A percentile compares a stretch with the other conserved stretches of the same genome.
Conservation (phyloP, 768 basidiomycete species). For the Boletus vinaceobasis region DNA sequence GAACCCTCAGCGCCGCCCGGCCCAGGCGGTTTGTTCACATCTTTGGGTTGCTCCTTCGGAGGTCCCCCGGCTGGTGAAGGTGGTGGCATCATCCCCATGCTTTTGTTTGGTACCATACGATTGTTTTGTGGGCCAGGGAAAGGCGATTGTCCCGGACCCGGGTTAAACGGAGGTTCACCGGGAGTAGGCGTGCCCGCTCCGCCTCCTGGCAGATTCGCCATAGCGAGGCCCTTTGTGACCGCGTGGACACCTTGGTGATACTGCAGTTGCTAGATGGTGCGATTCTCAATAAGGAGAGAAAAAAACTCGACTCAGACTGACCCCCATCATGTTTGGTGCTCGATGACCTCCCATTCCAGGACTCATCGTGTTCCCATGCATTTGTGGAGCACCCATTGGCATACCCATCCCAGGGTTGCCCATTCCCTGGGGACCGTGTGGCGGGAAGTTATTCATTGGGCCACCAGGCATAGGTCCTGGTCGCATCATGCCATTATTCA, state of each 20-base stretch:
- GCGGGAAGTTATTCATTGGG: constrained; percentile 34
- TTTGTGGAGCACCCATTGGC: constrained; percentile 33
- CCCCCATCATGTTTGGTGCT: constrained; percentile 30
- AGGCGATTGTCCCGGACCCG: constrained; percentile 31
- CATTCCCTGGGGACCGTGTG: constrained; percentile 30
- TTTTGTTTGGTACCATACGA: constrained; percentile 31
- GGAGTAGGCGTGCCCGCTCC: constrained; percentile 44
- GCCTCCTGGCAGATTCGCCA: constrained; percentile 28
- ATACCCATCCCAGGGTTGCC: constrained; percentile 32
- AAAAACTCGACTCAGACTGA: constrained; percentile 10
- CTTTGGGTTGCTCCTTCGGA: constrained; percentile 32
- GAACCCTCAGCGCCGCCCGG: constrained; percentile 36
- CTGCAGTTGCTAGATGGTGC: constrained; percentile 24
- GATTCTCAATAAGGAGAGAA: constrained; percentile 7
- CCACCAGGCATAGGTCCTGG: constrained; percentile 32
- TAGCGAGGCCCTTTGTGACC: constrained; percentile 33
- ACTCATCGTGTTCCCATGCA: constrained; percentile 31
- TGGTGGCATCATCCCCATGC: constrained; percentile 48
- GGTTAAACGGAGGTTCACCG: constrained; percentile 42
- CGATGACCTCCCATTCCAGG: constrained; percentile 35
- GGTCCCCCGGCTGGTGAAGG: constrained; percentile 46
- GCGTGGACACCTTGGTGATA: constrained; percentile 39
- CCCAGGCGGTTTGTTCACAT: constrained; percentile 29
- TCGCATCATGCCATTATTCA: constrained; percentile 41
- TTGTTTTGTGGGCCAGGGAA: constrained; percentile 34